Conservation (phyloP, 345 rosid genomes). For the Lumnitzera racemosa region DNA sequence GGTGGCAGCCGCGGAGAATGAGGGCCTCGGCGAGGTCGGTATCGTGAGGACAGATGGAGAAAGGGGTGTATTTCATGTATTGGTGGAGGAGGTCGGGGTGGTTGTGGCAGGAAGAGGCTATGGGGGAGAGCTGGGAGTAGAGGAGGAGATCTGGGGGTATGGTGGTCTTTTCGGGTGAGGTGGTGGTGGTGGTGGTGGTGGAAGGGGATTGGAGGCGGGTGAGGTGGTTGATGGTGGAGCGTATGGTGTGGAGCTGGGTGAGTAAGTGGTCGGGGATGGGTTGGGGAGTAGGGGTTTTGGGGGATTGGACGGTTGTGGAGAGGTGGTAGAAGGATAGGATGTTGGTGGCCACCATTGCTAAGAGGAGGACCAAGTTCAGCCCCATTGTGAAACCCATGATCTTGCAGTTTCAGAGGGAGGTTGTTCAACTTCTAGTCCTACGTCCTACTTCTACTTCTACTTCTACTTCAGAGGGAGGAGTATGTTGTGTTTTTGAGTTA, state of each 20-base stretch:
- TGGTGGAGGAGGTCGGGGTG: constrained; percentile 80
- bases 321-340: constrained; percentile 95
- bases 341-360: constrained; percentile 97
- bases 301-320: constrained; percentile 60
- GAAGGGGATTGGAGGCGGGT: constrained; percentile 53
- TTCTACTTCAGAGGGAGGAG: no score
- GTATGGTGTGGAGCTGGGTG: constrained; percentile 75
- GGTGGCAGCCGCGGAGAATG: constrained; percentile 91
- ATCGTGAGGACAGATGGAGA: constrained; percentile 70
- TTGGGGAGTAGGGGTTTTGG: constrained; percentile 33
- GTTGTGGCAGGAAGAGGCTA: constrained; percentile 84
- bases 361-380: constrained; percentile 63
- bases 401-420: neutral
- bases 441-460: no score
- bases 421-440: no score
- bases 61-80: constrained; percentile 84
- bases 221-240: constrained; percentile 93
- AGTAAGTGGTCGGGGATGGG: constrained; percentile 77
- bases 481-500: no score
- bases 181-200: constrained; percentile 11
- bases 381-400: constrained; percentile 83
- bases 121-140: constrained; percentile 67
- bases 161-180: constrained; percentile 18
- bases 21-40: constrained; percentile 73
- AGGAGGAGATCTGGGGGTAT: constrained; percentile 76